phyloP scores from a whole-genome alignment of 75 land plant genomes.

The Pinus tabuliformis region DNA sequence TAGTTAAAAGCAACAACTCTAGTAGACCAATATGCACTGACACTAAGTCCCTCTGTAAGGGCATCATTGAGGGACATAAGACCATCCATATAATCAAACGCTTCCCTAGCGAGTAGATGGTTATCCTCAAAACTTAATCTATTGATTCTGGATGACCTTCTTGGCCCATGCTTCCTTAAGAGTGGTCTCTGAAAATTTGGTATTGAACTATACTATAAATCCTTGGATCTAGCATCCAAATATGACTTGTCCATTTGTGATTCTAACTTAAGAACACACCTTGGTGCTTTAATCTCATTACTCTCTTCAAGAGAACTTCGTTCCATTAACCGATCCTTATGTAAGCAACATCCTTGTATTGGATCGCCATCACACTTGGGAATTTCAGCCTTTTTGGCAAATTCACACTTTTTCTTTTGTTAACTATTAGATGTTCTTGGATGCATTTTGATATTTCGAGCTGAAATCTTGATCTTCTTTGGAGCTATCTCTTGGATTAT shows the following conservation, averaged over 20 bases:
- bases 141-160: conserved; percentile 56
- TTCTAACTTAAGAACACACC: conserved; percentile 35
- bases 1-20: conserved; percentile 94
- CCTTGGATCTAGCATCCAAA: conserved; percentile 47
- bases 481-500: no score
- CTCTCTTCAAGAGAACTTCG: conserved; percentile 52
- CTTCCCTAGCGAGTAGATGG: conserved; percentile 56
- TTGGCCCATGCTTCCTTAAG: conserved; percentile 55
- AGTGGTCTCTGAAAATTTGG: conserved; percentile 97
- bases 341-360: no score
- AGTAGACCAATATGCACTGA: conserved; percentile 92
- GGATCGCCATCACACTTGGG: no score
- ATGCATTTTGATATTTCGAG: no score
- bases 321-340: neutral
- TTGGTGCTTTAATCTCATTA: conserved; percentile 42
- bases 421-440: no score
- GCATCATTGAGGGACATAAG: conserved; percentile 94
- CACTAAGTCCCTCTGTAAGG: conserved; percentile 85
- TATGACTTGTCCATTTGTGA: conserved; percentile 53
- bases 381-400: no score
- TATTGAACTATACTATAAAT: conserved; percentile 43
- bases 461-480: no score
- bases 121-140: conserved; percentile 77
- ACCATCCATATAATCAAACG: conserved; percentile 63
- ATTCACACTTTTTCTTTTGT: no score